Percentiles rank a stretch among this genome's conserved stretches.
phyloP scores from a whole-genome alignment of 805 yeast genomes.

The Groenewaldozyma tartarivorans region DNA sequence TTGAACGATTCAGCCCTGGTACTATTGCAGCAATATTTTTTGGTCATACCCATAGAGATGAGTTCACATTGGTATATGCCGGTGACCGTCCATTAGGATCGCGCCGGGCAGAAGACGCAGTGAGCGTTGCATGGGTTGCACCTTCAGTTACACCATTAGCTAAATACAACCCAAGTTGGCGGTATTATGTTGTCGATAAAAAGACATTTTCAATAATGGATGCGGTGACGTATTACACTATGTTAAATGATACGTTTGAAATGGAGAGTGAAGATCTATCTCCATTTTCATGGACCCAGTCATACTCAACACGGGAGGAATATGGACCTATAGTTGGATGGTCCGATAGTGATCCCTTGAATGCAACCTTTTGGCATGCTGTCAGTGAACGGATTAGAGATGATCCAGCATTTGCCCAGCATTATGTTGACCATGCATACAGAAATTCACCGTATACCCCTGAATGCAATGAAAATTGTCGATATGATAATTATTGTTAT shows the following conservation, averaged over 20 bases:
- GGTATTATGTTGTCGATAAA: constrained; percentile 59
- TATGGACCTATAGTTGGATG: constrained; percentile 27
- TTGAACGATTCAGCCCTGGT: constrained; percentile 58
- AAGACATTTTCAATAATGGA: constrained; percentile 53
- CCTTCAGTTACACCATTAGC: constrained; percentile 58
- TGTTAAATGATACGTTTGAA: constrained; percentile 43
- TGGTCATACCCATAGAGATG: constrained; percentile 66
- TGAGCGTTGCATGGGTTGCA: constrained; percentile 54
- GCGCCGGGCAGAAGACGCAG: constrained; percentile 32
- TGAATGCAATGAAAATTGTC: constrained; percentile 33
- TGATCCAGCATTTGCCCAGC: constrained; percentile 38
- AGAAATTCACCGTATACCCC: constrained; percentile 50
- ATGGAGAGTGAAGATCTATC: constrained; percentile 26
- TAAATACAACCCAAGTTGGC: constrained; percentile 60
- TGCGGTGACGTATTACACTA: constrained; percentile 53
- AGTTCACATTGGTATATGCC: constrained; percentile 50
- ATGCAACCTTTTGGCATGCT: constrained; percentile 56
- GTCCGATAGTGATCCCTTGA: constrained; percentile 50
- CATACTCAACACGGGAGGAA: constrained; percentile 54
- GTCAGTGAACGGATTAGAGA: constrained; percentile 39
- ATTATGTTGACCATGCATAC: constrained; percentile 39
- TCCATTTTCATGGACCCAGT: constrained; percentile 48
- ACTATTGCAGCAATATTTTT: constrained; percentile 61
- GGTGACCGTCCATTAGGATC: constrained; percentile 29
- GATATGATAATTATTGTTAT: constrained; percentile 34